A percentile compares a stretch with the other conserved stretches of the same genome.
Conservation (phyloP, 225 moss, liverwort and hornwort species). For the Bryum argenteum region DNA sequence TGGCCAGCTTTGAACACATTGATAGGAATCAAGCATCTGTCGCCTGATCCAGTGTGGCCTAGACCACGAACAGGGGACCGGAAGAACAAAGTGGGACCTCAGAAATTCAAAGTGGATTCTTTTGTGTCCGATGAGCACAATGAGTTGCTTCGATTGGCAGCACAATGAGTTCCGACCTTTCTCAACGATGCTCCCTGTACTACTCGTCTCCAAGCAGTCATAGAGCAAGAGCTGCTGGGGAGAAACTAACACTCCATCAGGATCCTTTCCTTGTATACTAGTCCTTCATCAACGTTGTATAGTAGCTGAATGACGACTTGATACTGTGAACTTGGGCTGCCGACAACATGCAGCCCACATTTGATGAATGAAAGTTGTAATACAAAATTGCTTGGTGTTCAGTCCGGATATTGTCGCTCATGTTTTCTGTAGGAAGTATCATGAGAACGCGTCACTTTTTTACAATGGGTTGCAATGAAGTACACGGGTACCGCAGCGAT, state of each 20-base stretch:
- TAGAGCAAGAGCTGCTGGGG: slow-evolving; percentile 12
- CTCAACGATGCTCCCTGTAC: slow-evolving; percentile 5
- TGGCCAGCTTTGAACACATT: slow-evolving; percentile 58
- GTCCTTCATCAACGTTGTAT: slow-evolving; percentile 25
- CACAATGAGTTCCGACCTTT: slow-evolving; percentile 31
- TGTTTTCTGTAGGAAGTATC: too few species aligned
- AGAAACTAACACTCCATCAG: not conserved
- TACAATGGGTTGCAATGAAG: too few species aligned
- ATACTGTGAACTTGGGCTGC: slow-evolving; percentile 31
- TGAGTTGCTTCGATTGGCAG: slow-evolving; percentile 62
- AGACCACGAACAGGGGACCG: slow-evolving; percentile 40
- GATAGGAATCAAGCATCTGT: slow-evolving; percentile 67
- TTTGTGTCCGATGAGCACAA: slow-evolving; percentile 61
- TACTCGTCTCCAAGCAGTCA: slow-evolving; percentile 16
- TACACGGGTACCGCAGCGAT: too few species aligned
- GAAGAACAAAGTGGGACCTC: slow-evolving; percentile 37
- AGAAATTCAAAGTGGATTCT: slow-evolving; percentile 57
- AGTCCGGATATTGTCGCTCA: too few species aligned
- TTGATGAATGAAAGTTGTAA: slow-evolving; percentile 25
- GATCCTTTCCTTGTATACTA: slow-evolving; percentile 43
- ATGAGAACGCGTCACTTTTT: too few species aligned
- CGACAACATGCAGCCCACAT: slow-evolving; percentile 23
- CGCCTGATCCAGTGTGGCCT: slow-evolving; percentile 68
- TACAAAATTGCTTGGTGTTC: not conserved
- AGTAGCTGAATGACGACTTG: slow-evolving; percentile 31